Conservation (phyloP, 208 protist species). For the Willaertia magna region DNA sequence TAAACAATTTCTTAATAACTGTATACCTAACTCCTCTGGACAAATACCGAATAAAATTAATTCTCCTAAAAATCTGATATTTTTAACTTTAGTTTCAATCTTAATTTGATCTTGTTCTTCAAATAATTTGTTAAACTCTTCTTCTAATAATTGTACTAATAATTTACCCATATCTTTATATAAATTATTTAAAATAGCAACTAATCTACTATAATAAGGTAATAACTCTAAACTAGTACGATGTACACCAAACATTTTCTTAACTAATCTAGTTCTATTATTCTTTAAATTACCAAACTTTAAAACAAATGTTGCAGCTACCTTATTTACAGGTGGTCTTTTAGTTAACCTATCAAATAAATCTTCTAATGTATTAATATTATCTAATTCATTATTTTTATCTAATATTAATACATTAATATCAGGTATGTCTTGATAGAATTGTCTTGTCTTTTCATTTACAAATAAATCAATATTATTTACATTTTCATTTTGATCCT, state of each 20-base stretch:
- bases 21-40: slow-evolving; percentile 21
- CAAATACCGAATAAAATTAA: slow-evolving; percentile 40
- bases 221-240: slow-evolving; percentile 30
- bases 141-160: slow-evolving; percentile 29
- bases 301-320: neutral
- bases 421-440: neutral
- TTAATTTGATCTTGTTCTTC: slow-evolving; percentile 37
- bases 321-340: neutral
- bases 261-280: slow-evolving; percentile 34
- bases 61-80: slow-evolving; percentile 42
- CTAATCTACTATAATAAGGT: slow-evolving; percentile 35
- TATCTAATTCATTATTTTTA: neutral
- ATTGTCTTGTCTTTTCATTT: neutral
- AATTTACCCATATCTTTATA: slow-evolving; percentile 26
- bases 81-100: slow-evolving; percentile 35
- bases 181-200: slow-evolving; percentile 24
- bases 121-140: slow-evolving; percentile 38
- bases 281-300: slow-evolving; percentile 4
- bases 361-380: neutral
- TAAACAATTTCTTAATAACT: slow-evolving; percentile 36
- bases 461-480: neutral
- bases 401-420: neutral
- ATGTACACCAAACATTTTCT: slow-evolving; percentile 31
- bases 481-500: neutral
- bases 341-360: neutral